Evolutionary conservation across 2,329 filamentous ascomycete genomes (phyloP), one percentile per base, ranked within the genome.

Genomic region (Aphanoascus verrucosus): DNA sequence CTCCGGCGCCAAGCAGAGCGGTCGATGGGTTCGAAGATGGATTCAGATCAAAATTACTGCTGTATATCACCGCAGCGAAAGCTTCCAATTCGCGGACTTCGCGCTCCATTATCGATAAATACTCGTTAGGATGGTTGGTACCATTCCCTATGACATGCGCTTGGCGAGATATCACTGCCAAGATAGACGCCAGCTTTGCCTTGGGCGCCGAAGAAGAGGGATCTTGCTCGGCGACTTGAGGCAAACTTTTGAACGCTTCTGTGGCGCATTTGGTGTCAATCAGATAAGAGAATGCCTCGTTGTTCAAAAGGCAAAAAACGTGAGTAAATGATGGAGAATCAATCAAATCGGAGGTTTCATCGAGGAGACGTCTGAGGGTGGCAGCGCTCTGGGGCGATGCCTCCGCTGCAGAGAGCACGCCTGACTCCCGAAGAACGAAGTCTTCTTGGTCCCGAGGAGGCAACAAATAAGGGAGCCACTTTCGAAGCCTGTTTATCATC

Each of bases 341-440:
- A 64, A 97, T 84, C 20, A 98, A 79, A 66, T 98, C 93, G 38
- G 91, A 87, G 1, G 93, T 97, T 74, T 98, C 93, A 66, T 98
- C 91, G 1, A 98, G 80, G 17, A 98, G 79, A 55, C 86, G 84
- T 53, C 91, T 83, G 53, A 98, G 80, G 1, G 83, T 80, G 5
- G 65, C 61, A 3, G 64, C 58, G 15, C 66, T 71, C 47, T 68
- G 64, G 41, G 64, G 61, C 1, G 66, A 67, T 31, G 68, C 64
- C 46, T 67, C 70, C 52, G 63, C 65, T 57, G 64, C 69, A 44
- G 66, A 68, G 59, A 68, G 72, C 63, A 95, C 88, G 52, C 89
- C 89, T 0, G 89, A 94, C 69, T 95, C 87, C 52, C 80, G 81
- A 50, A 98, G 81, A 52, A 97, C 87, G 56, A 84, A 83, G 23